phyloP scores from a whole-genome alignment of 345 rosid species.

The Melaleuca quinquenervia region DNA sequence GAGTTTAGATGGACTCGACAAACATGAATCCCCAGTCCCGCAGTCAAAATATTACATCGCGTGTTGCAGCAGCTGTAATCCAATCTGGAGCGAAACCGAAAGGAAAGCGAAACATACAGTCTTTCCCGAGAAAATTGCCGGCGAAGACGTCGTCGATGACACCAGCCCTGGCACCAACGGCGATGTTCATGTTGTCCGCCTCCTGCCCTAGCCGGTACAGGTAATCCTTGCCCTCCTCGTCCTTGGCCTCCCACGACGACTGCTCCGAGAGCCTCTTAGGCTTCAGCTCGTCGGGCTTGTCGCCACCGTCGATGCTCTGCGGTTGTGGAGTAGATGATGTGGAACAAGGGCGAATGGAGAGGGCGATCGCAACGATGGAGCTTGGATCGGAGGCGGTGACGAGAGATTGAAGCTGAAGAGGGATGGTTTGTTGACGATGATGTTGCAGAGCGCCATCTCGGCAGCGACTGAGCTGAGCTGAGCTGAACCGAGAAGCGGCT shows the following conservation, averaged over 20 bases:
- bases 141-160: constrained; percentile 71
- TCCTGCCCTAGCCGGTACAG: constrained; percentile 79
- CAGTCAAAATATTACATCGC: neutral
- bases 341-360: neutral
- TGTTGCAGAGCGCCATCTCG: constrained; percentile 1
- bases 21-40: neutral
- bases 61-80: neutral
- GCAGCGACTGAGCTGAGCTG: neutral
- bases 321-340: neutral
- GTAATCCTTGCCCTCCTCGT: constrained; percentile 66
- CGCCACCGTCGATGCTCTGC: neutral
- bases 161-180: constrained; percentile 82
- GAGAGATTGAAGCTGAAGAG: neutral
- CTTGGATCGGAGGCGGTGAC: neutral
- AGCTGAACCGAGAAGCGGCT: neutral
- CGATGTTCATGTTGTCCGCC: constrained; percentile 74
- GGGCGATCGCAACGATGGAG: neutral
- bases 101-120: constrained; percentile 28
- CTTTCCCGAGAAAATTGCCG: constrained; percentile 82
- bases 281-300: neutral
- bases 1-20: neutral
- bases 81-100: neutral
- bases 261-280: constrained; percentile 52
- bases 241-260: constrained; percentile 88
- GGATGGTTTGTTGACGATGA: neutral